Base-by-base conservation (phyloP, 2,329 filamentous ascomycete species). In the Penicillium rolfsii region DNA sequence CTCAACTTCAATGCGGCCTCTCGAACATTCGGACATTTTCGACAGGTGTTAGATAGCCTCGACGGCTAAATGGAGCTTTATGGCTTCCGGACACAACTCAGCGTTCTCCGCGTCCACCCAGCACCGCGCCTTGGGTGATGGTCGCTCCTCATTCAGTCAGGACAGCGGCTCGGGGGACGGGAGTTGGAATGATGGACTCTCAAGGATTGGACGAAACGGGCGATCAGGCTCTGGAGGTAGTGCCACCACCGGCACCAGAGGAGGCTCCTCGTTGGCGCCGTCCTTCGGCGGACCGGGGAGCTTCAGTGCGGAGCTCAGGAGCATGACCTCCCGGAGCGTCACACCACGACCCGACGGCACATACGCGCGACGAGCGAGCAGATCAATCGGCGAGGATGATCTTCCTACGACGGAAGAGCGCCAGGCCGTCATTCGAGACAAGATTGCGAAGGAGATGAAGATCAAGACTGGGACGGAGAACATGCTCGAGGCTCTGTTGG, bases 381-480 rank as follows among this genome's bases (percentile, higher is more conserved):
- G 82, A 71, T 78, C 77, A 35, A 78, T 82, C 30, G 88, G 89
- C 57, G 89, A 91, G 67, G 86, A 88, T 56, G 85, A 87, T 61
- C 77, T 71, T 67, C 80, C 68, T 64, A 84, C 83, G 9, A 84
- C 87, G 14, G 92, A 96, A 74, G 88, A 92, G 76, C 85, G 87
- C 43, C 87, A 97, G 70, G 85, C 88, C 24, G 83, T 86, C 55
- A 84, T 97, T 64, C 89, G 90, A 71, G 93, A 97, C 70, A 87
- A 89, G 72, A 89, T 99, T 65, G 94, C 93, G 68, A 94, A 96
- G 71, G 96, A 99, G 80, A 89, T 93, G 80, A 98, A 98, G 82
- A 98, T 99, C 74, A 97, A 96, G 77, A 91, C 94, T 71, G 95
- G 95, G 22, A 97, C 94, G 60, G 95, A 99, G 81, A 99, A 99